Conservation (phyloP, 2,329 filamentous ascomycete species). For the Nemania sp. region DNA sequence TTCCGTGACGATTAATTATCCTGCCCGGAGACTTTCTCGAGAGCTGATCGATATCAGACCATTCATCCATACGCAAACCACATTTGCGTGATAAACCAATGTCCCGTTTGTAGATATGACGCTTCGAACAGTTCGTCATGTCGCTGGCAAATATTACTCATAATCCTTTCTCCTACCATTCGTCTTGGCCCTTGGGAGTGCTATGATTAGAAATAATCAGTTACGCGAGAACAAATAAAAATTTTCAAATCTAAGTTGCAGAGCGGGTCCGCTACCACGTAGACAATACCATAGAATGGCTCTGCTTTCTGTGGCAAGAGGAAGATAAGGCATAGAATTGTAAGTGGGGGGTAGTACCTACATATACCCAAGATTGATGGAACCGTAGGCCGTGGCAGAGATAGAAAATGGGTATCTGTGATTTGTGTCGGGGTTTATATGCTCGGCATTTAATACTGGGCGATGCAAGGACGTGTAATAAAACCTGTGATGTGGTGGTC, state of each 20-base stretch:
- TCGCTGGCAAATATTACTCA: constrained; percentile 23
- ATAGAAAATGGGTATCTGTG: constrained; percentile 4
- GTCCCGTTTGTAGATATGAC: constrained; percentile 25
- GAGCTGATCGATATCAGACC: constrained; percentile 17
- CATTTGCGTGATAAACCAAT: constrained; percentile 24
- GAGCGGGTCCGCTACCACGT: constrained; percentile 1
- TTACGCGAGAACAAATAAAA: constrained; percentile 15
- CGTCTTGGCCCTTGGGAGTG: constrained; percentile 11
- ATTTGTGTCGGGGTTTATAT: constrained; percentile 9
- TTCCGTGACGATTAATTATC: constrained; percentile 5
- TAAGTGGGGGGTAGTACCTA: constrained; percentile 20
- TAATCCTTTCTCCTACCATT: constrained; percentile 3
- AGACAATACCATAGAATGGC: not conserved
- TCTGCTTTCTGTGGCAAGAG: not conserved
- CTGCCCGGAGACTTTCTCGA: constrained; percentile 1
- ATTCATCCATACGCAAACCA: constrained; percentile 27
- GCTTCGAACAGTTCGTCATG: constrained; percentile 35
- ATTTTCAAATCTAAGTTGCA: not conserved
- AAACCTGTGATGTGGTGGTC: constrained; percentile 12
- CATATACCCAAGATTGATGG: constrained; percentile 3
- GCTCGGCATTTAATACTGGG: not conserved
- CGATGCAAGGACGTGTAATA: constrained; percentile 7
- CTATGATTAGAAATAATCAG: constrained; percentile 9
- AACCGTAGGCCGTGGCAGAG: not conserved
- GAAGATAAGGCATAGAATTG: not conserved